Conservation (phyloP, 345 rosid genomes). For the Melaleuca alternifolia region DNA sequence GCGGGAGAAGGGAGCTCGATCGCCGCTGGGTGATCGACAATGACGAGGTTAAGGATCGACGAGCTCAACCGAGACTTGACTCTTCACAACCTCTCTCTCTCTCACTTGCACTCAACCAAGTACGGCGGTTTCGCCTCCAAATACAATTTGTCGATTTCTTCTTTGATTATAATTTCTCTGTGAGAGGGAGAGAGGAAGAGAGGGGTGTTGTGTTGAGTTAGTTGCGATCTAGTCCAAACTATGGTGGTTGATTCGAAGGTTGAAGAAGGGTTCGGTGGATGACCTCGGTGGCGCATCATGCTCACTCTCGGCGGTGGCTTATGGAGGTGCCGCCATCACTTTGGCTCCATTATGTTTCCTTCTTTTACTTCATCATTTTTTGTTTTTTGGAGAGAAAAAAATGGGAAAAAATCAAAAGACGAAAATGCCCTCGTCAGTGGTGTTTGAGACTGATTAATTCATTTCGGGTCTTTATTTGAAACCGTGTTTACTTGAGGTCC, state of each 20-base stretch:
- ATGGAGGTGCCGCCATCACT: background rate
- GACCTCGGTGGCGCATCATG: background rate
- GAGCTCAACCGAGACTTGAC: background rate
- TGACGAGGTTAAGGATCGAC: background rate
- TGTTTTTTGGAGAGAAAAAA: too few relatives aligned
- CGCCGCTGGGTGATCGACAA: background rate
- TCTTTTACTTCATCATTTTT: background rate
- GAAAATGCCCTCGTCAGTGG: too few relatives aligned
- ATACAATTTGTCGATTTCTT: background rate
- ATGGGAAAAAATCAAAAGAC: too few relatives aligned
- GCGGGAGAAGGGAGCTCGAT: background rate
- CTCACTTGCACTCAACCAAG: background rate
- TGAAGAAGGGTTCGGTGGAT: background rate
- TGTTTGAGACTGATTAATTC: too few relatives aligned
- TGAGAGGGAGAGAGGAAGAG: background rate
- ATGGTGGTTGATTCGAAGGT: background rate
- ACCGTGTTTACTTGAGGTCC: too few relatives aligned
- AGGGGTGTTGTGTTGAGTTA: background rate
- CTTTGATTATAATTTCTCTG: background rate
- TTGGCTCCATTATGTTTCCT: background rate
- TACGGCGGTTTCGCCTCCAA: background rate
- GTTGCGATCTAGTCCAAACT: background rate
- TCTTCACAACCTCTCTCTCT: background rate
- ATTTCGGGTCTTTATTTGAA: too few relatives aligned
- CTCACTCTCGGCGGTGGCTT: background rate